phyloP scores from a whole-genome alignment of 805 yeast genomes.

The Nakazawaea populi region DNA sequence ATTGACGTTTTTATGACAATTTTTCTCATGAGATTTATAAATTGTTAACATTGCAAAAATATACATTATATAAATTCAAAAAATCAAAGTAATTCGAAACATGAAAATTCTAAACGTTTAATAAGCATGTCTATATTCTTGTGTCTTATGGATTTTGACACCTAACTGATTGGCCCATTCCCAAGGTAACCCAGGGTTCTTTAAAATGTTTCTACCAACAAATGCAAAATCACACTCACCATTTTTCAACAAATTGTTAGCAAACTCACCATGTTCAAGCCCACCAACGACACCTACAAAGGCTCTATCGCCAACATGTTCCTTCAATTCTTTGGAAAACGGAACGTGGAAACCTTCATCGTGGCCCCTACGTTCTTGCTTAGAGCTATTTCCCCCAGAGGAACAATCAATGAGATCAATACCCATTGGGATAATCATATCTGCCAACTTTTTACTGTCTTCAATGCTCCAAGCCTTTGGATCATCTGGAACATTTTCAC shows the following conservation, averaged over 20 bases:
- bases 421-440: conserved; percentile 34
- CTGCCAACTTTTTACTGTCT: conserved; percentile 36
- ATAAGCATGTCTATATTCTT: conserved; percentile 16
- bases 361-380: conserved; percentile 22
- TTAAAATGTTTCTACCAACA: conserved; percentile 39
- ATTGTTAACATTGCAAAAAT: neutral
- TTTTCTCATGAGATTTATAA: no score
- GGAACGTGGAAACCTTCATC: conserved; percentile 31
- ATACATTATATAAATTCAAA: neutral
- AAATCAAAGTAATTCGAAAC: neutral
- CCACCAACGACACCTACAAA: conserved; percentile 44
- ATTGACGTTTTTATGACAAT: no score
- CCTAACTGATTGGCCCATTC: conserved; percentile 45
- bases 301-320: conserved; percentile 35
- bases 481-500: conserved; percentile 31
- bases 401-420: conserved; percentile 51
- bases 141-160: conserved; percentile 32
- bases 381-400: conserved; percentile 41
- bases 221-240: conserved; percentile 42
- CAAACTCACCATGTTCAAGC: conserved; percentile 27
- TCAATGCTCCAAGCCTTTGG: conserved; percentile 36
- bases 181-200: conserved; percentile 44
- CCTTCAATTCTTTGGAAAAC: conserved; percentile 35
- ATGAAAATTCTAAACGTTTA: neutral
- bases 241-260: conserved; percentile 34